Percentiles rank a stretch among this genome's conserved stretches.
Conservation (phyloP, 805 yeast species). For the Teunomyces gatunensis region DNA sequence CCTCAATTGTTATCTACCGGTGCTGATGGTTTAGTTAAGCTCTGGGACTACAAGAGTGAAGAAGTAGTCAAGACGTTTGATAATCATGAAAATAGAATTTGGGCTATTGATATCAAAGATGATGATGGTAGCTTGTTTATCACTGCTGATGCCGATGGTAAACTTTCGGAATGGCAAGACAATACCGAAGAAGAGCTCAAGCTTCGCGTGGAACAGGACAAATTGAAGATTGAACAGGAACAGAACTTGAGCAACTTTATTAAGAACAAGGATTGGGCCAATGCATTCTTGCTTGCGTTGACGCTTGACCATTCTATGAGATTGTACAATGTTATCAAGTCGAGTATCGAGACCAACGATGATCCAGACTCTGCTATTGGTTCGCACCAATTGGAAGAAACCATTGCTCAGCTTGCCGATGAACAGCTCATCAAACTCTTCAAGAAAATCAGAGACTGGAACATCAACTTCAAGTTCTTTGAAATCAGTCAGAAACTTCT, state of each 20-base stretch:
- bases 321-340: conserved; percentile 70
- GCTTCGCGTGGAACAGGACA: conserved; percentile 50
- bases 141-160: conserved; percentile 94
- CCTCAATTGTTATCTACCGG: conserved; percentile 76
- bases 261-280: conserved; percentile 72
- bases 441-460: conserved; percentile 90
- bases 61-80: conserved; percentile 85
- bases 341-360: conserved; percentile 50
- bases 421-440: conserved; percentile 62
- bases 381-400: conserved; percentile 57
- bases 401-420: conserved; percentile 54
- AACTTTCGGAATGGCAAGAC: conserved; percentile 85
- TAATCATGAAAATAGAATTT: conserved; percentile 87
- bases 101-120: conserved; percentile 74
- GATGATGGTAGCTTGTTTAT: conserved; percentile 72
- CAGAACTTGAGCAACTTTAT: conserved; percentile 80
- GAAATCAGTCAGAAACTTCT: conserved; percentile 77
- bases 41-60: conserved; percentile 77
- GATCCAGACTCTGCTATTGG: conserved; percentile 55
- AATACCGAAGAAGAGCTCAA: conserved; percentile 70
- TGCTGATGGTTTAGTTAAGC: conserved; percentile 90
- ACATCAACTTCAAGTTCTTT: conserved; percentile 79
- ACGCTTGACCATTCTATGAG: conserved; percentile 89
- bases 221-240: conserved; percentile 74
- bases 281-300: conserved; percentile 83